These are phyloP conservation scores for Eucalyptus urophylla DNA, from an alignment of 345 rosid species.

Conservation along the genomic window DNA sequence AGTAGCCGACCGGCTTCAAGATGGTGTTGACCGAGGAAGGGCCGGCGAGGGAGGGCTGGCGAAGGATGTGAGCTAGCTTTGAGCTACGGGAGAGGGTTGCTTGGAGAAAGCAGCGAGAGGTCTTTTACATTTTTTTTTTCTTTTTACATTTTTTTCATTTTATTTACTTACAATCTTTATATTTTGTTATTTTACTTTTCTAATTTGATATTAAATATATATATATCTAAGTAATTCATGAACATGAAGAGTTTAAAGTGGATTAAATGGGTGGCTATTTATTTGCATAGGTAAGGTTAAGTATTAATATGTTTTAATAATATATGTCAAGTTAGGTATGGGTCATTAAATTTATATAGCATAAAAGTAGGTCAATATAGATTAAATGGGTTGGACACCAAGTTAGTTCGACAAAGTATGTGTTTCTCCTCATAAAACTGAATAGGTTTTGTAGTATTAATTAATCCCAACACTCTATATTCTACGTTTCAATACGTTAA, in stretches of 20 bases:
- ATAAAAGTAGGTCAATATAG: background rate
- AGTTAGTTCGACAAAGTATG: background rate
- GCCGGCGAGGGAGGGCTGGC: background rate
- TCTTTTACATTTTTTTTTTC: too few species aligned
- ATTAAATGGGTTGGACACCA: too few species aligned
- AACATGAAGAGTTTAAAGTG: background rate
- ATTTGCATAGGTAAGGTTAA: background rate
- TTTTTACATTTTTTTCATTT: background rate
- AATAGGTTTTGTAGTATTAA: background rate
- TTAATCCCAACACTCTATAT: background rate
- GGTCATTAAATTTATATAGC: too few species aligned
- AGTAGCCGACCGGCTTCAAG: background rate
- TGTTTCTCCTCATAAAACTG: background rate
- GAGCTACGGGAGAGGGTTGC: slow-evolving; percentile 51
- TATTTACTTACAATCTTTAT: background rate
- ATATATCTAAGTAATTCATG: background rate
- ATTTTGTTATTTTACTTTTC: background rate
- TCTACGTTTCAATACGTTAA: too few species aligned
- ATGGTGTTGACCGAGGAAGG: background rate
- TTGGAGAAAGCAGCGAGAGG: background rate
- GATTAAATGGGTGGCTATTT: too few species aligned
- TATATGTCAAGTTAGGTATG: background rate
- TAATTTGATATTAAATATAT: background rate
- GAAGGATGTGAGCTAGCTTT: slow-evolving; percentile 50
- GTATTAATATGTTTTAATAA: background rate